Conservation (phyloP, 2,329 filamentous ascomycete genomes). For the Neonectria faginata region DNA sequence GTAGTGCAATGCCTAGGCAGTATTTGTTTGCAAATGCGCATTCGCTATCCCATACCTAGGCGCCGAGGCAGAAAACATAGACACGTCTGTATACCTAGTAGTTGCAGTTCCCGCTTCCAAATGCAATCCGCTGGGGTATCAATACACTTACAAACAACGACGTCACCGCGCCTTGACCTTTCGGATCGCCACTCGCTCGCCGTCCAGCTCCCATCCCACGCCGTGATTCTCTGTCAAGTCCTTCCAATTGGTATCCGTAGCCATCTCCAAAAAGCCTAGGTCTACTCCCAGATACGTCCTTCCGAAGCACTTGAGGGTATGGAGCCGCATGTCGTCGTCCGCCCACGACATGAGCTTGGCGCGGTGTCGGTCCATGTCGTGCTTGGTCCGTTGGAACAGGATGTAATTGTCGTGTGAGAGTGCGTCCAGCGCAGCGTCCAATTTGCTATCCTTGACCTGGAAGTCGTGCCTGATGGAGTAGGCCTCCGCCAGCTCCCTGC, state of each 20-base stretch:
- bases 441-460: conserved; percentile 71
- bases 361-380: conserved; percentile 82
- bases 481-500: conserved; percentile 79
- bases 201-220: conserved; percentile 87
- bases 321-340: conserved; percentile 77
- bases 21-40: not conserved
- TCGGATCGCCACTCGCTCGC: conserved; percentile 80
- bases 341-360: conserved; percentile 85
- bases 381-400: conserved; percentile 77
- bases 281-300: conserved; percentile 83
- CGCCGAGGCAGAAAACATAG: conserved; percentile 1
- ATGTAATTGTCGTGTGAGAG: conserved; percentile 87
- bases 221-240: conserved; percentile 74
- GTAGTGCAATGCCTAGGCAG: not conserved
- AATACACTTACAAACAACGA: conserved; percentile 21
- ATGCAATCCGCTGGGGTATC: conserved; percentile 20
- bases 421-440: conserved; percentile 76
- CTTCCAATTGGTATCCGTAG: conserved; percentile 77
- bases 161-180: conserved; percentile 58
- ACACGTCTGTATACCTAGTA: conserved; percentile 10
- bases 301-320: conserved; percentile 88
- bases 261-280: conserved; percentile 74
- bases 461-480: conserved; percentile 74
- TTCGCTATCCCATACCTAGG: not conserved
- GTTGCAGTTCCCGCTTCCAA: conserved; percentile 22